Evolutionary conservation across 1,139 yeast species (phyloP), one percentile per base, ranked within the genome.

Genomic region (Magnusiomyces tetraspermus): DNA sequence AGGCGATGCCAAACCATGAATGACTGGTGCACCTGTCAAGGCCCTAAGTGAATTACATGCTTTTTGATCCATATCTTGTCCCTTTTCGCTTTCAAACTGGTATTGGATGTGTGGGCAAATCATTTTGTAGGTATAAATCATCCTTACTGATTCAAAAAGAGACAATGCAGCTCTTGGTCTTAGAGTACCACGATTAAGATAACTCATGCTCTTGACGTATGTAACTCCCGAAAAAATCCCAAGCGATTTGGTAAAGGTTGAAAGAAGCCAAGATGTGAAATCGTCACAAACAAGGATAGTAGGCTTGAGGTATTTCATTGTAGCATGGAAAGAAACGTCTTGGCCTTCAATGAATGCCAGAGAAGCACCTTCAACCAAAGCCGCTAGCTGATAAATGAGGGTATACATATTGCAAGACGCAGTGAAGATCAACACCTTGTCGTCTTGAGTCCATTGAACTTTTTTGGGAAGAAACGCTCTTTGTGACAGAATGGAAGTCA

Each of bases 21-120:
- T 51, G 37, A 71, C 58, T 40, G 64, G 63, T 2, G 72, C 60
- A 11, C 73, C 75, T 0, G 70, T 56, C 17, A 70, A 60, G 0
- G 69, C 68, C 13, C 73, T 59, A 6, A 71, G 11, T 52, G 51
- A 19, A 65, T 60, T 13, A 64, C 55, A 11, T 69, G 67, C 15
- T 57, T 55, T 2, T 67, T 60, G 28, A 66, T 58, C 50, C 67
- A 53, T 1, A 53, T 53, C n/a, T 37, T 49, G 4, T 55, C 51
- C 36, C 46, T 49, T 24, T 8, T 33, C n/a, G 21, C 31, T 36
- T 36, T 46, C 30, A 11, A 33, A 22, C 42, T 22, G 4, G 21
- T 22, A 17, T 21, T 36, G 40, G 40, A 23, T 11, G 42, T 36
- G n/a, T 22, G 49, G 49, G 30, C 36, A 37, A 21, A 55, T 48